A percentile compares a stretch with the other conserved stretches of the same genome.
These are phyloP conservation scores for Globisporangium acanthophoron DNA, from an alignment of 352 stramenopile species.

Conservation along the genomic window DNA sequence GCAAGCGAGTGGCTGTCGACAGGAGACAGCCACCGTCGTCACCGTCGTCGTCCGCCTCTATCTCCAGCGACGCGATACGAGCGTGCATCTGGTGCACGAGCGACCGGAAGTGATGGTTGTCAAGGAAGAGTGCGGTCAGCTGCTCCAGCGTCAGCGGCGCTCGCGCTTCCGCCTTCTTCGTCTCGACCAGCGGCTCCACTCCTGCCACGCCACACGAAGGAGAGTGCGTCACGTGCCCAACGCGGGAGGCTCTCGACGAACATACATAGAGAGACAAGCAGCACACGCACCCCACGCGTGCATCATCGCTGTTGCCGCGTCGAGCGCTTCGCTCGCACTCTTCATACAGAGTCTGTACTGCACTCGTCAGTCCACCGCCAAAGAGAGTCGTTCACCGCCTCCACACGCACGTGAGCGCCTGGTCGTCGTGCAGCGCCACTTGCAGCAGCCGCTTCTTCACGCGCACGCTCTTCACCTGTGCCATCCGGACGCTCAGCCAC, in stretches of 20 bases:
- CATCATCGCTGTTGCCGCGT: conserved; percentile 34
- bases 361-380: neutral
- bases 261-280: neutral
- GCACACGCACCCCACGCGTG: conserved; percentile 29
- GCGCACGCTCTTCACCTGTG: conserved; percentile 21
- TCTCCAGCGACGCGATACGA: conserved; percentile 20
- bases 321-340: conserved; percentile 18
- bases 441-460: conserved; percentile 31
- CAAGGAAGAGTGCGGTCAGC: conserved; percentile 26
- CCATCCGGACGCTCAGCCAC: conserved; percentile 4
- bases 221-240: too few species aligned
- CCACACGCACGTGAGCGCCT: conserved; percentile 24
- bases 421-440: conserved; percentile 11
- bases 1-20: too few species aligned
- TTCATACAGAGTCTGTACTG: conserved; percentile 22
- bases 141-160: conserved; percentile 12
- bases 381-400: neutral
- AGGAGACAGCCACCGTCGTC: too few species aligned
- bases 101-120: conserved; percentile 24
- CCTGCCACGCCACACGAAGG: conserved; percentile 8
- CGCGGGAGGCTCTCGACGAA: too few species aligned
- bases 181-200: conserved; percentile 39
- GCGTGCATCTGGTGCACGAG: conserved; percentile 33
- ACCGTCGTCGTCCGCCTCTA: neutral
- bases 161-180: conserved; percentile 4